These are phyloP conservation scores for Pseudogymnoascus verrucosus DNA, from an alignment of 2,329 filamentous ascomycete species.

Conservation along the genomic window DNA sequence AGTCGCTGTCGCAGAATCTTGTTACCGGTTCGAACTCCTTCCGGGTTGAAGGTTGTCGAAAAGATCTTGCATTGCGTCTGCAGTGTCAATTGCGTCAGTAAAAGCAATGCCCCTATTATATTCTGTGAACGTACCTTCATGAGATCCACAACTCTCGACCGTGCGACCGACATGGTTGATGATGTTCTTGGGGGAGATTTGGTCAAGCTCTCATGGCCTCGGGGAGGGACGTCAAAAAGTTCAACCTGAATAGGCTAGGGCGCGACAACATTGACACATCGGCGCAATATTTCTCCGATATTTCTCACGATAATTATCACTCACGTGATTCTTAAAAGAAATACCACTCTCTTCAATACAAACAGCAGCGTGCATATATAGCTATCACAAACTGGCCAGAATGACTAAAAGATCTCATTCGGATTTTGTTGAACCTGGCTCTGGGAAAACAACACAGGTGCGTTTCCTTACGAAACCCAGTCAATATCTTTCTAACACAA, in stretches of 20 bases:
- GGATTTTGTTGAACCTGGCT: background rate
- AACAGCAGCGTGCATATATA: background rate
- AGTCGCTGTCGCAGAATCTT: constrained; percentile 86
- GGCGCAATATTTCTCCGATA: background rate
- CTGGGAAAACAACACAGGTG: background rate
- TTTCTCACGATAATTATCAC: constrained; percentile 4
- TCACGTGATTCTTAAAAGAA: background rate
- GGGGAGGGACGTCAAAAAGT: constrained; percentile 6
- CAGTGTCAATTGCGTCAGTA: constrained; percentile 17
- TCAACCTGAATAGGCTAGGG: constrained; percentile 8
- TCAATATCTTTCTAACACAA: background rate
- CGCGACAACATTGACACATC: background rate
- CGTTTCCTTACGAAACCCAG: background rate
- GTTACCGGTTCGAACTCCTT: constrained; percentile 74
- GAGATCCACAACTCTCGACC: constrained; percentile 58
- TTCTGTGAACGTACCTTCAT: constrained; percentile 55
- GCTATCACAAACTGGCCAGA: background rate
- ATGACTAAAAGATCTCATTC: background rate
- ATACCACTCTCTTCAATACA: background rate
- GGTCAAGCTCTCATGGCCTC: constrained; percentile 1
- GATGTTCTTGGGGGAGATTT: constrained; percentile 10
- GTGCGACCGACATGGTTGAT: constrained; percentile 53
- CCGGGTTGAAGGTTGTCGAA: constrained; percentile 82
- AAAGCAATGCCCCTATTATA: background rate
- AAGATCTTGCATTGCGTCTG: constrained; percentile 90